phyloP scores from a whole-genome alignment of 2,329 filamentous ascomycete genomes.

The Ophiostoma sp. region DNA sequence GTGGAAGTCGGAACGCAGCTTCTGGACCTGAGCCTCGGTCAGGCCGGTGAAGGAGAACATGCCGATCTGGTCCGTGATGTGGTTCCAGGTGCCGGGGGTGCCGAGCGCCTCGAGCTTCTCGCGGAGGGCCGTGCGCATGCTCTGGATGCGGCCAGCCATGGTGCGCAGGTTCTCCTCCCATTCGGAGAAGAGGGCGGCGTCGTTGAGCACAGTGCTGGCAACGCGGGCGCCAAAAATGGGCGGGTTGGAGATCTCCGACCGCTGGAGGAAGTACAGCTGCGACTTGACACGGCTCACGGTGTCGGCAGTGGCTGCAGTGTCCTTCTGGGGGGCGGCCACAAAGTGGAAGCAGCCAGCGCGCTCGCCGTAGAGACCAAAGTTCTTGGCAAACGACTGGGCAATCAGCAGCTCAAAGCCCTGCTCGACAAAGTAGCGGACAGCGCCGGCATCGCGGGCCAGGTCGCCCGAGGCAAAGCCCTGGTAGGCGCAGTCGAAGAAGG shows the following conservation, averaged over 20 bases:
- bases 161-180: conserved; percentile 89
- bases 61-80: conserved; percentile 97
- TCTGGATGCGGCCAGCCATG: conserved; percentile 93
- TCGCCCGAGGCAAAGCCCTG: conserved; percentile 95
- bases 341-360: conserved; percentile 95
- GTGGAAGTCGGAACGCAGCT: conserved; percentile 64
- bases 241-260: conserved; percentile 95
- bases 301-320: conserved; percentile 51
- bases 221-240: conserved; percentile 91
- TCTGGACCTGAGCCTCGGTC: conserved; percentile 64
- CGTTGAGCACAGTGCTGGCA: conserved; percentile 77
- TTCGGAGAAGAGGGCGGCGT: conserved; percentile 71
- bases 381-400: conserved; percentile 95
- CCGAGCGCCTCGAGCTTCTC: conserved; percentile 74
- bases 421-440: conserved; percentile 90
- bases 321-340: conserved; percentile 62
- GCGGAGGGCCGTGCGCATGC: conserved; percentile 77
- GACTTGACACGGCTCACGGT: conserved; percentile 64
- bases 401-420: conserved; percentile 85
- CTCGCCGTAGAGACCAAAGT: conserved; percentile 95
- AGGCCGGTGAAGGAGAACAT: conserved; percentile 97
- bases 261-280: conserved; percentile 89
- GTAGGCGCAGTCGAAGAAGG: conserved; percentile 97
- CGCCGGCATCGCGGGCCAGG: conserved; percentile 75
- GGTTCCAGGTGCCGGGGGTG: conserved; percentile 89